Conservation (phyloP, 805 yeast genomes). For the Schwanniomyces yamadae region DNA sequence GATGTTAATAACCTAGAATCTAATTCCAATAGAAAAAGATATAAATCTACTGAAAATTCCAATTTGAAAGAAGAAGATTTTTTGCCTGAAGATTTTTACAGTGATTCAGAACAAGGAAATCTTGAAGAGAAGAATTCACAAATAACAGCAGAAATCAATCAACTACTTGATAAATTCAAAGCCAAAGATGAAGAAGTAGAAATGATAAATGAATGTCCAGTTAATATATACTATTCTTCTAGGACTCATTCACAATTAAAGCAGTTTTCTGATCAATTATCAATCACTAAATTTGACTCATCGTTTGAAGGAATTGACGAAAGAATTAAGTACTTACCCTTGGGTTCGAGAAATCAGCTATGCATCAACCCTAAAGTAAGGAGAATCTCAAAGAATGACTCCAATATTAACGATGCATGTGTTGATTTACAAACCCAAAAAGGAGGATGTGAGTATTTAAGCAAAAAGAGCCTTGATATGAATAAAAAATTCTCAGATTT, state of each 20-base stretch:
- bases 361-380: slow-evolving; percentile 71
- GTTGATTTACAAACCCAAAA: slow-evolving; percentile 56
- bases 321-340: slow-evolving; percentile 62
- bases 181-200: slow-evolving; percentile 19
- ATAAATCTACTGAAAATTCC: neutral
- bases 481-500: slow-evolving; percentile 50
- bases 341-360: slow-evolving; percentile 82
- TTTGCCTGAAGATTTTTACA: slow-evolving; percentile 36
- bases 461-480: slow-evolving; percentile 24
- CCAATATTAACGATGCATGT: slow-evolving; percentile 78
- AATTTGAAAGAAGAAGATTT: slow-evolving; percentile 10
- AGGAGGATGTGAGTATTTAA: slow-evolving; percentile 25
- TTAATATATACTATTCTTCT: slow-evolving; percentile 66
- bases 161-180: slow-evolving; percentile 45
- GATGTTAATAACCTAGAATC: neutral
- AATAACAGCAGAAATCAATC: slow-evolving; percentile 48
- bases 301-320: slow-evolving; percentile 50
- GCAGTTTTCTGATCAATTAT: slow-evolving; percentile 75
- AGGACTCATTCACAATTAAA: slow-evolving; percentile 87
- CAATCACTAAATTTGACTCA: slow-evolving; percentile 61
- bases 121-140: slow-evolving; percentile 24
- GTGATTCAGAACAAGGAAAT: slow-evolving; percentile 21
- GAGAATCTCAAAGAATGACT: slow-evolving; percentile 42
- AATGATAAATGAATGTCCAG: slow-evolving; percentile 28
- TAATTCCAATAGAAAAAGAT: slow-evolving; percentile 9